Evolutionary conservation across 2,329 filamentous ascomycete species (phyloP).

Genomic region (Lachnellula subtilissima): DNA sequence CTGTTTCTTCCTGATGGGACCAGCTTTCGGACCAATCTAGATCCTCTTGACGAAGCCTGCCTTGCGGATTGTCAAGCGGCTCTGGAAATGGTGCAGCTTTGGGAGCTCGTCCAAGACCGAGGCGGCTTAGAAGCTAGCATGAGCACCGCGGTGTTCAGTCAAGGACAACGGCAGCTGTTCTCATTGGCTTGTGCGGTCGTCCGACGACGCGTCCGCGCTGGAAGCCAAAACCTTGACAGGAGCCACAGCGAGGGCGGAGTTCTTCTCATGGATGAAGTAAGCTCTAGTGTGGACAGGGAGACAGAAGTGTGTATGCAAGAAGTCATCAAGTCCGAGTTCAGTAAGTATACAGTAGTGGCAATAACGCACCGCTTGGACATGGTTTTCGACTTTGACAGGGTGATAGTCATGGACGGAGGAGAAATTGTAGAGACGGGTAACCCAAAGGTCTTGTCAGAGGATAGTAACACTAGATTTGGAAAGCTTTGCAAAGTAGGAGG

Average conservation of each 20-base stretch:
- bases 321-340: conserved; percentile 49
- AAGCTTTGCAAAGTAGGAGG: neutral
- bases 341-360: conserved; percentile 47
- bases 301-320: conserved; percentile 53
- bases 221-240: conserved; percentile 27
- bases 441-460: conserved; percentile 3
- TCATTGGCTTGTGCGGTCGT: conserved; percentile 49
- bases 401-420: conserved; percentile 44
- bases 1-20: conserved; percentile 39
- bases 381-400: conserved; percentile 46
- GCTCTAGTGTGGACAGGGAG: conserved; percentile 46
- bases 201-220: conserved; percentile 53
- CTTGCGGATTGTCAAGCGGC: neutral
- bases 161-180: conserved; percentile 45
- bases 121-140: conserved; percentile 80
- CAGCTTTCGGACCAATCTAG: conserved; percentile 41
- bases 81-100: conserved; percentile 16
- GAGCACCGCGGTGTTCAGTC: conserved; percentile 44
- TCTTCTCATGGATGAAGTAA: conserved; percentile 9
- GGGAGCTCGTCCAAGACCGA: conserved; percentile 35
- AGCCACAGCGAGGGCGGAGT: conserved; percentile 1
- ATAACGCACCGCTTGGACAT: conserved; percentile 37
- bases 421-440: conserved; percentile 7
- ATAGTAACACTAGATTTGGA: neutral
- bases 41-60: conserved; percentile 31